phyloP scores from a whole-genome alignment of 176 grass and related monocot species.

The Carex kokanica region DNA sequence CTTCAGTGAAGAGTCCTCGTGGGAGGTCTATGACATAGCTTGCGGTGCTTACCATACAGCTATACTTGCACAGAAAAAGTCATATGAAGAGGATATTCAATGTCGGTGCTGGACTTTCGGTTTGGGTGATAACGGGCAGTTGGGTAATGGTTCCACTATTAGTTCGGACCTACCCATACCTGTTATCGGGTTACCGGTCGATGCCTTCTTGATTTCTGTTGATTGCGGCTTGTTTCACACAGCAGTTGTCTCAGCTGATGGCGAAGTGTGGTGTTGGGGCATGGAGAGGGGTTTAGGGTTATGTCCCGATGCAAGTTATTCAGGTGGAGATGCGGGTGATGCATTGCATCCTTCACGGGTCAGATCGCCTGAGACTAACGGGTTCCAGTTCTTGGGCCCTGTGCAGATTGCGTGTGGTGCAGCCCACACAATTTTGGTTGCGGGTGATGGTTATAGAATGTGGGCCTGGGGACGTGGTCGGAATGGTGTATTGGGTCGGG shows the following conservation, averaged over 20 bases:
- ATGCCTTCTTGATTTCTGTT: conserved; percentile 79
- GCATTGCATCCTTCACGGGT: conserved; percentile 64
- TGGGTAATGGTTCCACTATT: conserved; percentile 81
- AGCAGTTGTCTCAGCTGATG: conserved; percentile 68
- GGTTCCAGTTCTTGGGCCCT: conserved; percentile 61
- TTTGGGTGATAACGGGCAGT: conserved; percentile 86
- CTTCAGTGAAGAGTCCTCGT: conserved; percentile 64
- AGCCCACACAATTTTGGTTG: conserved; percentile 93
- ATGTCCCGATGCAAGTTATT: conserved; percentile 77
- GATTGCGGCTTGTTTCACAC: conserved; percentile 98
- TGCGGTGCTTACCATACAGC: conserved; percentile 84
- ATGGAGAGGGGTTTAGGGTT: conserved; percentile 96
- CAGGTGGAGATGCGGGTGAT: conserved; percentile 83
- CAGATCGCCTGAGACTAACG: conserved; percentile 72
- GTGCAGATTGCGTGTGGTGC: conserved; percentile 78
- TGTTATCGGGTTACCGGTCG: conserved; percentile 61
- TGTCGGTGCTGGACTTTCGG: conserved; percentile 95
- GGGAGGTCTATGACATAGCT: conserved; percentile 94
- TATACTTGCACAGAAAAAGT: conserved; percentile 76
- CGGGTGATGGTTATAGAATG: conserved; percentile 83
- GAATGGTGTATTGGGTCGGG: conserved; percentile 76
- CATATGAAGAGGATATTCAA: conserved; percentile 68
- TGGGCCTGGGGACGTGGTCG: conserved; percentile 95
- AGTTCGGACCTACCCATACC: conserved; percentile 55
- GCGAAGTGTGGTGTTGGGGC: conserved; percentile 97